Base-by-base conservation (phyloP, 1,284 basidiomycete genomes). In the Filobasidium uniguttulatum region DNA sequence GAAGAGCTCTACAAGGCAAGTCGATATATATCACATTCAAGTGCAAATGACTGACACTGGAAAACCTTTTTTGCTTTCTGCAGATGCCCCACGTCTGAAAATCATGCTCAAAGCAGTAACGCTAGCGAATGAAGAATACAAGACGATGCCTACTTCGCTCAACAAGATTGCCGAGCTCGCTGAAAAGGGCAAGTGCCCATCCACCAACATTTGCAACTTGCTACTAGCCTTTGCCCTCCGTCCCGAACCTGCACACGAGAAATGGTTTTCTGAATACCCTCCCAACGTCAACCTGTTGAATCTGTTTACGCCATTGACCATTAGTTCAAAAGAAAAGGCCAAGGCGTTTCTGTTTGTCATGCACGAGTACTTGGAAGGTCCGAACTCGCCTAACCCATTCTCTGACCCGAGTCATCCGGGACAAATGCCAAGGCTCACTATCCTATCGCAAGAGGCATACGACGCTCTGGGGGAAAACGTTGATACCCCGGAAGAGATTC, bases 321-420 rank as follows among this genome's bases (percentile, higher is more conserved):
- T 85, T 36, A 76, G 80, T 17, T 84, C 85, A 6, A 64, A 66
- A 4, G 79, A 82, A 54, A 80, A 85, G 33, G 83, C 82, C 12
- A 73, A 72, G 49, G 81, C 78, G 2, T 85, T 89, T 64, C 75
- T 88, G 20, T 86, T 83, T 80, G 73, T 85, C 37, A 71, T 83
- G 49, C 84, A 79, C 62, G 74, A 84, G 60, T 85, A 87, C 62
- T 50, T 52, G 31, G 48, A 52, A 26, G 43, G 44, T 23, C 35
- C 33, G n/a, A 67, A 68, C 33, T 64, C 68, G 3, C 63, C 69
- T 19, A 85, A 84, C 60, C 83, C 83, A 3, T 85, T 80, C 60
- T 73, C 75, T 35, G 81, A 83, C 57, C 31, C 40, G 22, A 19
- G 34, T 12, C 41, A 30, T 19, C 51, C 46, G 12, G 46, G 35